Evolutionary conservation across 176 grass and related monocot species (phyloP), one percentile per base, ranked within the genome.

Genomic region (Oryza meridionalis): DNA sequence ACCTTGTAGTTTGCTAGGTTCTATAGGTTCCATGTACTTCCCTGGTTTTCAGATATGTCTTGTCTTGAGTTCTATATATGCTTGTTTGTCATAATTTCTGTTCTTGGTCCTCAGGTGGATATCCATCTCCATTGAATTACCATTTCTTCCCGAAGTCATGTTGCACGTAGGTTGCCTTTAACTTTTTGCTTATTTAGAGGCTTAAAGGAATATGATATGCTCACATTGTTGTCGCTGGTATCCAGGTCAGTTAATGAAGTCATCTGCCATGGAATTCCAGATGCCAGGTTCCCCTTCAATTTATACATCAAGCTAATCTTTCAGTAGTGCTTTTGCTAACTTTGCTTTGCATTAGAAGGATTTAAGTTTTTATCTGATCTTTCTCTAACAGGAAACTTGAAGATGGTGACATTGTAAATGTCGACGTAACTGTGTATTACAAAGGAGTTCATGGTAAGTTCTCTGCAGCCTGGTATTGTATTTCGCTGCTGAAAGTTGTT

Each of bases 61-160:
- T 72, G 32, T 76, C 74, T 67, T 75, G 70, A 47, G 35, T 70
- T 85, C 29, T 37, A 49, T 58, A 58, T 58, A 58, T 70, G 75
- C 22, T 59, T 82, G 22, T 73, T 38, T 44, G 76, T 43, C 55
- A 25, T 40, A 80, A 75, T 77, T 58, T 86, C 15, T 75, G 72
- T 84, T 73, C 29, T 78, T 81, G 72, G 47, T 92, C 81, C 64
- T 75, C 89, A 99, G 93, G 96, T 85, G 96, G 87, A 88, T 99
- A 99, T 44, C 96, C 96, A n/a, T 99, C 96, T 37, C 90, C 93
- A 72, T 85, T 99, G 79, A 96, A 99, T 78, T 99, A 99, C 72
- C 88, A 96, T 88, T 99, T 99, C 84, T 99, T 96, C 81, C 96
- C 93, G 5, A 99, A 99, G 79, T 99, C 96, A 84, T 99, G 96